These are phyloP conservation scores for Kluyveromyces sp. DNA, from an alignment of 1,139 yeast species.

Conservation along the genomic window DNA sequence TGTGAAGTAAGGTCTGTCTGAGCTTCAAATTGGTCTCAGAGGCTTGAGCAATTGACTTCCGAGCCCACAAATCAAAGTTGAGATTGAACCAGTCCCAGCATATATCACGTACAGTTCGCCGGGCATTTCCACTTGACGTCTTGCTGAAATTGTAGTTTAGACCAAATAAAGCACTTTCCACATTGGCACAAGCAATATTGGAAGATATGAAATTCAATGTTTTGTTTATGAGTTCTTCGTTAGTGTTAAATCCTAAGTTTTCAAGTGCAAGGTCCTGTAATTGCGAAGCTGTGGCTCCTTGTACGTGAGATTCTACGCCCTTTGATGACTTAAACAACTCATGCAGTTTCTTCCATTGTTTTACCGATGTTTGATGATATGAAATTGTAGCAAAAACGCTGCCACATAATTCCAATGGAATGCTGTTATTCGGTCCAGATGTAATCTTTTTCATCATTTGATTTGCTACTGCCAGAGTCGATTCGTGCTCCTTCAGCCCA, in stretches of 20 bases:
- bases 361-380: constrained; percentile 35
- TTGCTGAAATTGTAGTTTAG: constrained; percentile 31
- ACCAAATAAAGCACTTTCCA: constrained; percentile 52
- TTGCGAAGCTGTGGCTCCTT: constrained; percentile 27
- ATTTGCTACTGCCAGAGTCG: constrained; percentile 22
- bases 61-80: constrained; percentile 46
- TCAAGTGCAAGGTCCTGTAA: constrained; percentile 50
- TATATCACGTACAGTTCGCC: constrained; percentile 20
- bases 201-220: constrained; percentile 49
- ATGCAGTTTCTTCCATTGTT: constrained; percentile 51
- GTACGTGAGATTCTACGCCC: constrained; percentile 25
- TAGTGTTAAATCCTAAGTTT: constrained; percentile 44
- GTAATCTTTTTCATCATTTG: constrained; percentile 37
- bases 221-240: constrained; percentile 42
- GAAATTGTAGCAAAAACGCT: constrained; percentile 34
- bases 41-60: constrained; percentile 40
- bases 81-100: constrained; percentile 52
- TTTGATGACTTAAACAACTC: constrained; percentile 47
- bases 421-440: constrained; percentile 43
- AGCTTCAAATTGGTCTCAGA: constrained; percentile 36
- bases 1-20: constrained; percentile 37
- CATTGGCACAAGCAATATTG: constrained; percentile 47
- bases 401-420: constrained; percentile 44
- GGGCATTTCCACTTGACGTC: constrained; percentile 6
- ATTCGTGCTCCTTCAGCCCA: constrained; percentile 23